These are phyloP conservation scores for Pythium scleroteichum DNA, from an alignment of 352 stramenopile genomes.

Conservation along the genomic window DNA sequence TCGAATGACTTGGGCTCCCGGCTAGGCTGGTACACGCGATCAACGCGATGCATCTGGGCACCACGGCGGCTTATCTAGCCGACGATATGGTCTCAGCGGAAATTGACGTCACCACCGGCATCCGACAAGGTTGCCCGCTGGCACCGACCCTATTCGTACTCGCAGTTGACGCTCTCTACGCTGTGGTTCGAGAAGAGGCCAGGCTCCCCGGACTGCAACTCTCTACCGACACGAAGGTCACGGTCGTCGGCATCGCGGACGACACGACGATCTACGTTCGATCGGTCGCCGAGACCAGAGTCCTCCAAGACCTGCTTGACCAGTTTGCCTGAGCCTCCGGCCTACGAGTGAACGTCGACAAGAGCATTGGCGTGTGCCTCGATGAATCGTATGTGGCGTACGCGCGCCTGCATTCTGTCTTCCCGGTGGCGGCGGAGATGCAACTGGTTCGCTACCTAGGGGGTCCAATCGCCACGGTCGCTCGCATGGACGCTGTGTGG, in stretches of 20 bases:
- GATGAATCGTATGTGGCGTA: no score
- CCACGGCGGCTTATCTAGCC: neutral
- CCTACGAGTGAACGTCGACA: no score
- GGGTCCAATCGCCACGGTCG: neutral
- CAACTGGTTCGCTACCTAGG: neutral
- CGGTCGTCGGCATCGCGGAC: no score
- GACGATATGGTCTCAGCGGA: neutral
- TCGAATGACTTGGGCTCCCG: neutral
- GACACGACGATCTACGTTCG: no score
- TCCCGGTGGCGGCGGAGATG: no score
- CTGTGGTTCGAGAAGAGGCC: neutral
- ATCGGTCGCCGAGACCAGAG: no score
- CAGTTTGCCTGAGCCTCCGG: no score
- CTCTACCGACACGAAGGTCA: no score
- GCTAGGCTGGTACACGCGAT: neutral
- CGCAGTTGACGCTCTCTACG: neutral
- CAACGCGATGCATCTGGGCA: neutral
- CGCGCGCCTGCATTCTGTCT: no score
- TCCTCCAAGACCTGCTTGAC: no score
- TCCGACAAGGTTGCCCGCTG: constrained; percentile 1
- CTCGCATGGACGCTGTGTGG: neutral
- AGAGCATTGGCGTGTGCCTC: no score
- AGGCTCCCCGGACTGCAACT: neutral
- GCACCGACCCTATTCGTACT: neutral
- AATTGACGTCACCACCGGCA: neutral